Evolutionary conservation across 139 green algal genomes (phyloP).

Genomic region (Chlorella sp.): DNA sequence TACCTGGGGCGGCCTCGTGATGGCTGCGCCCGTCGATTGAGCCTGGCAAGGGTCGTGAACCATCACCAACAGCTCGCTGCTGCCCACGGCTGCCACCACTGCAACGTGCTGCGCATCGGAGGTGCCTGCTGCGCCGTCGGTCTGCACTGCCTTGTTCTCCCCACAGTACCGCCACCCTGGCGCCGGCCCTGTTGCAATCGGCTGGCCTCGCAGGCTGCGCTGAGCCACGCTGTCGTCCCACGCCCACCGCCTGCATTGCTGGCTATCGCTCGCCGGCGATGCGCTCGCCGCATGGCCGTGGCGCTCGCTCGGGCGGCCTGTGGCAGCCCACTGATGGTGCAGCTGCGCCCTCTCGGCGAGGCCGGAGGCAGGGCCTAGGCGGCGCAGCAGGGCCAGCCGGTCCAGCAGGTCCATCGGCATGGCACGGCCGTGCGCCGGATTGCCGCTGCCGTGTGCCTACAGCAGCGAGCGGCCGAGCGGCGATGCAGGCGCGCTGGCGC

Average conservation of each 20-base stretch:
- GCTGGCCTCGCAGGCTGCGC: neutral
- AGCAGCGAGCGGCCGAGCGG: conserved; percentile 3
- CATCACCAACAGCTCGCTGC: conserved; percentile 5
- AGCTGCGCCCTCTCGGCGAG: neutral
- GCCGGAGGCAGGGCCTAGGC: conserved; percentile 6
- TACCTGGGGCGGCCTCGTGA: neutral
- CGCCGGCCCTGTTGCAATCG: neutral
- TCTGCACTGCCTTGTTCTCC: neutral
- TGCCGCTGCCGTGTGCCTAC: neutral
- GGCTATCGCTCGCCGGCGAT: neutral
- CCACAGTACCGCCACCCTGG: conserved; percentile 14
- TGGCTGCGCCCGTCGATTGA: neutral
- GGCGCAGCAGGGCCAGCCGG: conserved; percentile 15
- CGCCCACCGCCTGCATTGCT: neutral
- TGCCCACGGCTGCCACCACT: neutral
- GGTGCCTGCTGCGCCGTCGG: neutral
- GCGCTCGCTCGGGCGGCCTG: neutral
- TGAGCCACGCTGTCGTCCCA: conserved; percentile 2
- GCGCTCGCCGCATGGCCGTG: neutral
- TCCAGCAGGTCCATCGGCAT: conserved; percentile 3
- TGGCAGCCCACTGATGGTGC: neutral
- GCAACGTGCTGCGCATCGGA: neutral
- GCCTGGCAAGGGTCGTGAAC: conserved; percentile 1
- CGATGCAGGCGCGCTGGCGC: neutral
- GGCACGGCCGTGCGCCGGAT: neutral